phyloP scores from a whole-genome alignment of 2,329 filamentous ascomycete genomes.

The Monilinia laxa region DNA sequence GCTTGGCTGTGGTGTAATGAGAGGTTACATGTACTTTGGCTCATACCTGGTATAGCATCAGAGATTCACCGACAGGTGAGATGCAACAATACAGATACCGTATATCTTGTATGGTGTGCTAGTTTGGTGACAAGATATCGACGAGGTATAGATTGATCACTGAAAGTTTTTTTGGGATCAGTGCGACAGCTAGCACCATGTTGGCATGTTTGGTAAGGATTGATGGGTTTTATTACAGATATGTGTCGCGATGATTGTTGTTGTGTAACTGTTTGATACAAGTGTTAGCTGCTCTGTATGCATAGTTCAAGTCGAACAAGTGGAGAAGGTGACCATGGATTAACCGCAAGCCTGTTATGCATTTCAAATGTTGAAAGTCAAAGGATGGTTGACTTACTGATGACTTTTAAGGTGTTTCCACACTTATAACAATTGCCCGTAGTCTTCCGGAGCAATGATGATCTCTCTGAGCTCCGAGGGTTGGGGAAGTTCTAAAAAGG shows the following conservation, averaged over 20 bases:
- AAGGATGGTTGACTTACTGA: background rate
- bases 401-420: background rate
- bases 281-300: background rate
- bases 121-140: background rate
- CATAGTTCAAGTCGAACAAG: background rate
- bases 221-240: background rate
- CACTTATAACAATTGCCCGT: background rate
- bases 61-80: background rate
- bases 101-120: background rate
- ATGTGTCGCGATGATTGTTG: background rate
- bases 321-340: background rate
- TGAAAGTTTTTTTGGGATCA: background rate
- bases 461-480: constrained; percentile 7
- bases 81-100: background rate
- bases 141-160: background rate
- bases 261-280: background rate
- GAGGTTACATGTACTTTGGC: background rate
- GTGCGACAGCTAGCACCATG: background rate
- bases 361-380: background rate
- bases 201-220: background rate
- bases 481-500: background rate
- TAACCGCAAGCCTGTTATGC: background rate
- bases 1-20: background rate
- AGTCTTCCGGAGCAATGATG: constrained; percentile 1
- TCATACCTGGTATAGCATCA: background rate